Conservation (phyloP, 78 protist genomes). For the Dictyostelium intermedium region DNA sequence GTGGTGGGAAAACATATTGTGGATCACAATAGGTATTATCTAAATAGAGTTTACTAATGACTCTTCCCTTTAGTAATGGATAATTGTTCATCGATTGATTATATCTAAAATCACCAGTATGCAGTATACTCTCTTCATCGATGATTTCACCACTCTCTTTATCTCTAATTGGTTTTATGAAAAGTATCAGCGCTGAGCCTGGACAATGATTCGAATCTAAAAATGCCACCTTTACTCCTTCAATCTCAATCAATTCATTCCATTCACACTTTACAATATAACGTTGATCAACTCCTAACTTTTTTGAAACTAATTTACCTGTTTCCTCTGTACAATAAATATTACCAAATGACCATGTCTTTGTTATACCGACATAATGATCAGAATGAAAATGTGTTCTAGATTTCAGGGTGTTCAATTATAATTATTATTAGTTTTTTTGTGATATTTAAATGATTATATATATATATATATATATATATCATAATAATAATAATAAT, state of each 20-base stretch:
- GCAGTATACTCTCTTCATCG: slow-evolving; percentile 60
- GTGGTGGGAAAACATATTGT: slow-evolving; percentile 88
- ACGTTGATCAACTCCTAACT: slow-evolving; percentile 43
- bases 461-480: too few species aligned
- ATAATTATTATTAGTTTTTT: not conserved
- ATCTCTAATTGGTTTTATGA: not conserved
- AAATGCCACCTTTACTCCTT: slow-evolving; percentile 71
- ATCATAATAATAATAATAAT: too few species aligned
- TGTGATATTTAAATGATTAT: not conserved
- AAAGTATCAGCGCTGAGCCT: slow-evolving; percentile 87
- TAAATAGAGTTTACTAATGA: slow-evolving; percentile 63
- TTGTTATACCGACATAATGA: slow-evolving; percentile 89
- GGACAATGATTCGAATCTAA: slow-evolving; percentile 94
- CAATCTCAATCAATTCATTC: not conserved
- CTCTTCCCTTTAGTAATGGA: not conserved
- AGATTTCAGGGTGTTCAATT: not conserved
- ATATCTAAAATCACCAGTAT: slow-evolving; percentile 92
- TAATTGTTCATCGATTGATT: slow-evolving; percentile 10
- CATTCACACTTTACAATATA: slow-evolving; percentile 28
- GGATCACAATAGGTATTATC: slow-evolving; percentile 91
- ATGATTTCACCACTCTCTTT: not conserved
- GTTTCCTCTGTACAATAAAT: slow-evolving; percentile 79
- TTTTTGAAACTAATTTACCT: slow-evolving; percentile 63
- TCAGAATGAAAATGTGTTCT: slow-evolving; percentile 93
- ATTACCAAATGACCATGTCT: slow-evolving; percentile 48